Evolutionary conservation across 371 early-diverging fungal species (phyloP), one percentile per base, ranked within the genome.

Genomic region (Mortierella sp.): DNA sequence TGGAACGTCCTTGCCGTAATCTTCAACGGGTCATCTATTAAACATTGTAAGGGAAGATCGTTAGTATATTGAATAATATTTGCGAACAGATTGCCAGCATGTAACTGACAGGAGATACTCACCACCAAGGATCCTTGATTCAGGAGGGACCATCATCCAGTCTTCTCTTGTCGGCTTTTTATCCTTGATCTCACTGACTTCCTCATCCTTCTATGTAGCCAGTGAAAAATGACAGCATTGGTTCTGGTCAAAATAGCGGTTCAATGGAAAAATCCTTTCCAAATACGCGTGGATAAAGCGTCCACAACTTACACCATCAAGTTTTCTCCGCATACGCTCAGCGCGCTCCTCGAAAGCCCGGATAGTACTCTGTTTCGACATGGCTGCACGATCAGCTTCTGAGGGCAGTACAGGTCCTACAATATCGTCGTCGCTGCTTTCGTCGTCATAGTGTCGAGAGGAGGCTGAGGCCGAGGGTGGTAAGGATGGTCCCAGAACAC

Each of bases 141-240:
- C 91, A 27, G 95, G 95, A 41, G 95, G 95, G 2, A 92, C 89
- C 55, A 92, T 74, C 95, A 94, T 94, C 95, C 95, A 94, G 70
- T 93, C 94, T 21, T 89, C 91, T 77, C 95, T 89, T 75, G 75
- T 48, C 4, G 78, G 56, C 51, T 82, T 79, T 44, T 89, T 86
- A 3, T 88, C 78, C 75, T 90, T 92, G n/a, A 75, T 75, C 1
- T 21, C 60, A 32, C 32, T 44, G 1, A 54, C 35, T 18, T 43
- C 54, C 51, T 73, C 75, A 32, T 83, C 89, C 88, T 88, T 83
- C 82, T 60, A 41, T 24, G 14, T 1, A 16, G 44, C 18, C 27
- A 68, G 83, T 5, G 38, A 29, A 18, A 78, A 75, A 56, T n/a
- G 18, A 65, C 55, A 60, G 1, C 0, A 12, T 27, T 71, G 79